Conservation (phyloP, 2,329 filamentous ascomycete genomes). For the Erysiphe pisi region DNA sequence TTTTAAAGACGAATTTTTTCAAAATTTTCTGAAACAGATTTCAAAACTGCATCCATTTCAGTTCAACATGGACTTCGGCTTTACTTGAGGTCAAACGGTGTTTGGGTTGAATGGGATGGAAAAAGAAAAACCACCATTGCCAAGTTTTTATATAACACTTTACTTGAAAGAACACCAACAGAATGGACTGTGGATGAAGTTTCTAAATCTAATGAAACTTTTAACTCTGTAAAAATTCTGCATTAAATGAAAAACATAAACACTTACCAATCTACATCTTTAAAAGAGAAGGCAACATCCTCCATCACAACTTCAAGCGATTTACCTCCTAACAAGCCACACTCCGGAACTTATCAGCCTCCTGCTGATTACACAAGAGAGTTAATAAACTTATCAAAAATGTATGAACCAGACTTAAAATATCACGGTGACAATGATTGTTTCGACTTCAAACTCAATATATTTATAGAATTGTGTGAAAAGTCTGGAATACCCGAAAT, state of each 20-base stretch:
- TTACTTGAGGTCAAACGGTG: neutral
- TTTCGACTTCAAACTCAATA: neutral
- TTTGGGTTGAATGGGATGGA: neutral
- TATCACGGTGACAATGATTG: neutral
- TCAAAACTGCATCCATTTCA: neutral
- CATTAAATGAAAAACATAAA: neutral
- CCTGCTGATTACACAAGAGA: neutral
- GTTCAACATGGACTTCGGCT: neutral
- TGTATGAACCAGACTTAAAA: neutral
- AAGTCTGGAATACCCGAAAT: neutral
- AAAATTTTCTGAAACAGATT: neutral
- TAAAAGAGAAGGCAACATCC: neutral
- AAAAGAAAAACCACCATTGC: neutral
- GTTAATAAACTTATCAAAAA: neutral
- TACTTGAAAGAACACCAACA: neutral
- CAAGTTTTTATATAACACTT: constrained; percentile 6
- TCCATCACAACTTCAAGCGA: neutral
- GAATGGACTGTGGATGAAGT: constrained; percentile 1
- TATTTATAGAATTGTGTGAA: neutral
- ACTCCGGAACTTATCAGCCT: neutral
- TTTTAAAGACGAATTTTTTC: too few species aligned
- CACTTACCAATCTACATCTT: neutral
- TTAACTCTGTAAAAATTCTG: neutral
- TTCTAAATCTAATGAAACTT: constrained; percentile 9
- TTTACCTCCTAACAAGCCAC: neutral